A percentile compares a stretch with the other conserved stretches of the same genome.
Conservation (phyloP, 495 filamentous ascomycete species). For the Lindgomyces ingoldianus region DNA sequence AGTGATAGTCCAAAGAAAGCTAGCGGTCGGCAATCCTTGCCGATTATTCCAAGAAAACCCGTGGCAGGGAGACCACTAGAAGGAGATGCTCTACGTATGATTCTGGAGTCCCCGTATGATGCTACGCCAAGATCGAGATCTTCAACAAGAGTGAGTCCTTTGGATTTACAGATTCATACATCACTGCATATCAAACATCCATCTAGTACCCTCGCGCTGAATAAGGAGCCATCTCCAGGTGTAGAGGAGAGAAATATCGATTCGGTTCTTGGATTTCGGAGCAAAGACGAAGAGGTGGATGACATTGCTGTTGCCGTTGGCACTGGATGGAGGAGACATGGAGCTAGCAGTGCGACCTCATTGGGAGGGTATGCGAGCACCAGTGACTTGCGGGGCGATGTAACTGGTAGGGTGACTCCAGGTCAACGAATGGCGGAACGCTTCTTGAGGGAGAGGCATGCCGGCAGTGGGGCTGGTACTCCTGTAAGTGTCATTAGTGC, state of each 20-base stretch:
- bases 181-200: conserved; percentile 8
- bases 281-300: background rate
- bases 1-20: conserved; percentile 11
- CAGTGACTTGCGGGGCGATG: background rate
- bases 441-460: conserved; percentile 38
- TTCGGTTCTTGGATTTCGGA: conserved; percentile 2
- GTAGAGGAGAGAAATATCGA: conserved; percentile 15
- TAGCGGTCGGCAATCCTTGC: background rate
- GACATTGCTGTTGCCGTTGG: background rate
- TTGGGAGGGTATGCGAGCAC: background rate
- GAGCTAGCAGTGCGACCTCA: conserved; percentile 4
- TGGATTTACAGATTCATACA: background rate
- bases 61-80: conserved; percentile 20
- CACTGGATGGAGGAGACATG: background rate
- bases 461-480: conserved; percentile 15
- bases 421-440: conserved; percentile 41
- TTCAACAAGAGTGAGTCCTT: background rate
- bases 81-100: conserved; percentile 20
- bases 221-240: conserved; percentile 30
- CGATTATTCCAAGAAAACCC: conserved; percentile 3
- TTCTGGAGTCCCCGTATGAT: conserved; percentile 20
- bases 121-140: background rate
- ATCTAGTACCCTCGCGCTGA: conserved; percentile 20
- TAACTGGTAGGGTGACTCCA: conserved; percentile 24
- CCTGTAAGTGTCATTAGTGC: conserved; percentile 2